Base-by-base conservation (phyloP, 495 filamentous ascomycete species). In the Echria macrotheca region DNA sequence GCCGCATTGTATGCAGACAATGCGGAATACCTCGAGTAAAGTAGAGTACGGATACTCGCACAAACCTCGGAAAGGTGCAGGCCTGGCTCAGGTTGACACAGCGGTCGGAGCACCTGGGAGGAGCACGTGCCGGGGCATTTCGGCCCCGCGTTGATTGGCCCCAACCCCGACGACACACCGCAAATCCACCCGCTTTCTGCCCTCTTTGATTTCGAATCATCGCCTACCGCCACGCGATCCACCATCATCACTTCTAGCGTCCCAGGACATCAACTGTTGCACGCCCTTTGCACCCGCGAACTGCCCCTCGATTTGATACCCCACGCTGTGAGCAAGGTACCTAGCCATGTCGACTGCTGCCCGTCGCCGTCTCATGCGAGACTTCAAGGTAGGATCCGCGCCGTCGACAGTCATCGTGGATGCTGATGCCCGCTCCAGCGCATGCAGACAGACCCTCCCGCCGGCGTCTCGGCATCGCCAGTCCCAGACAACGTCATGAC, bases 401-500 rank as follows among this genome's bases (percentile, higher is more conserved):
- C 45, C 52, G 53, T 37, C 29, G 40, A 42, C 17, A 9, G 32
- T 31, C 10, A n/a, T 42, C 9, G 21, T 25, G 12, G 24, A 51
- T 52, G 44, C 52, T 63, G 19, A 62, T 18, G 45, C 59, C 31
- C 54, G 45, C 2, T 47, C 32, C 61, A 96, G 93, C 89, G 93
- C 66, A 98, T 98, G 94, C 93, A 98, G 76, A 96, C 91, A 50
- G 93, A 98, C 64, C 93, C 93, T 59, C 93, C 93, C 6, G 94
- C 91, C 52, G 93, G 93, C 49, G 93, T 98, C 35, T 96, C 91
- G 49, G 93, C 93, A 28, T 96, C 93, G 28, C 93, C 93, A 1
- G 86, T 98, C 17, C 87, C 91, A 35, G 93, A 98, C 65, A 98
- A 98, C 76, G 93, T 98, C 35, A 97, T 98, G 93, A 96, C 90